Evolutionary conservation across 2,329 filamentous ascomycete species (phyloP).

Genomic region (Lachnellula subtilissima): DNA sequence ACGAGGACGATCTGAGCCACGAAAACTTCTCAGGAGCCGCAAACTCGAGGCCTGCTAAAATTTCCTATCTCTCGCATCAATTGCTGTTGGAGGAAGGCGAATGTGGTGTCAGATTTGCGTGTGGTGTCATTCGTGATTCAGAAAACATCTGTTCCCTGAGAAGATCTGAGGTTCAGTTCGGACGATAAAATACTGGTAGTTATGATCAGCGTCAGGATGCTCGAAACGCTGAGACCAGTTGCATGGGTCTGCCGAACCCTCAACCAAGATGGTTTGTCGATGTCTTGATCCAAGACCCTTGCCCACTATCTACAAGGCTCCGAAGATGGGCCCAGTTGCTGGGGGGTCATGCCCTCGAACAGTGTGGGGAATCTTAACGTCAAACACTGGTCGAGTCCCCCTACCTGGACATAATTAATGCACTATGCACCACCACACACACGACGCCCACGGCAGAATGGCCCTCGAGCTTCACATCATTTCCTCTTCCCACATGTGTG

Average conservation of each 20-base stretch:
- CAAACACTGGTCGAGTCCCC: slow-evolving; percentile 31
- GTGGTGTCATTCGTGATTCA: slow-evolving; percentile 28
- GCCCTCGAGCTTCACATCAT: slow-evolving; percentile 9
- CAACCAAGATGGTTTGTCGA: slow-evolving; percentile 22
- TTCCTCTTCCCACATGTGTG: slow-evolving; percentile 21
- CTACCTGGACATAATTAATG: slow-evolving; percentile 29
- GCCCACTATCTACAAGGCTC: slow-evolving; percentile 31
- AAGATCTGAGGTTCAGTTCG: slow-evolving; percentile 28
- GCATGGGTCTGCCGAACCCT: slow-evolving; percentile 19
- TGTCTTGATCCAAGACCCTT: slow-evolving; percentile 22
- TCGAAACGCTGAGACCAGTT: slow-evolving; percentile 23
- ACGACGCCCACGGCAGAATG: slow-evolving; percentile 3
- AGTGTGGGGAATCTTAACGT: slow-evolving; percentile 32
- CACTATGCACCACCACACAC: slow-evolving; percentile 25
- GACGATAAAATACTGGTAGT: slow-evolving; percentile 22
- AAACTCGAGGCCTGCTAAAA: not conserved
- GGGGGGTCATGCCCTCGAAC: slow-evolving; percentile 24
- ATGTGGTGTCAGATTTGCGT: slow-evolving; percentile 7
- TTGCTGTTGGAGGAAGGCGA: not conserved
- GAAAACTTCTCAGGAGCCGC: not conserved
- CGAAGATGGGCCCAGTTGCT: slow-evolving; percentile 21
- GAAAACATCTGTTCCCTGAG: slow-evolving; percentile 22
- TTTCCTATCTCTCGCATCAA: not conserved
- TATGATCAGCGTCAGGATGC: slow-evolving; percentile 23
- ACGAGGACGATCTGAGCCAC: slow-evolving; percentile 5